phyloP scores from a whole-genome alignment of 1,284 basidiomycete genomes.

The Schizophyllum commune region DNA sequence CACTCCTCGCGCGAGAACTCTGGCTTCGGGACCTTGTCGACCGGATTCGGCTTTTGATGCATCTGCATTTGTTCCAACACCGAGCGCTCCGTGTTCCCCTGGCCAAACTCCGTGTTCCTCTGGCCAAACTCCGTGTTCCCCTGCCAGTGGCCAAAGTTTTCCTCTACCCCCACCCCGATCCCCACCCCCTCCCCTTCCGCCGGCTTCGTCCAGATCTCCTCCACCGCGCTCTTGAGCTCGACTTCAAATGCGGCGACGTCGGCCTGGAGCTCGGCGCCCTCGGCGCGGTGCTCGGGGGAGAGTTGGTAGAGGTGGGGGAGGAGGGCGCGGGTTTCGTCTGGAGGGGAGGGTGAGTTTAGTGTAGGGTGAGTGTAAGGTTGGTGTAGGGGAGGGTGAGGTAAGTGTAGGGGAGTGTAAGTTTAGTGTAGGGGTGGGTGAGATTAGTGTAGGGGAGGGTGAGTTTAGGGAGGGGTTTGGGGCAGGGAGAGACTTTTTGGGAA shows the following conservation, averaged over 20 bases:
- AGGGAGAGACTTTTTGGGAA: too few species aligned
- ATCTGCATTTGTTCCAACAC: conserved; percentile 51
- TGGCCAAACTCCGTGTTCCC: too few species aligned
- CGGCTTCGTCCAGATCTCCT: conserved; percentile 53
- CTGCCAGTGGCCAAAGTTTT: too few species aligned
- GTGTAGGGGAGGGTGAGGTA: too few species aligned
- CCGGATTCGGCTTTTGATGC: conserved; percentile 40
- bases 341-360: too few species aligned
- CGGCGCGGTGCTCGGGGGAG: conserved; percentile 47
- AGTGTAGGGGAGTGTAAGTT: too few species aligned
- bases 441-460: too few species aligned
- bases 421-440: background rate
- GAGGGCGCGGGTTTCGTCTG: conserved; percentile 54
- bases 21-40: conserved; percentile 53
- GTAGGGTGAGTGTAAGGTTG: too few species aligned
- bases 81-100: conserved; percentile 14
- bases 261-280: conserved; percentile 47
- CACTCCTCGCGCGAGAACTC: conserved; percentile 41
- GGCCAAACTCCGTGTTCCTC: conserved; percentile 24
- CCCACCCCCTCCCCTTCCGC: conserved; percentile 5
- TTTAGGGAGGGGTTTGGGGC: too few species aligned
- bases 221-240: conserved; percentile 44
- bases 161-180: too few species aligned
- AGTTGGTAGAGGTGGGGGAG: conserved; percentile 66
- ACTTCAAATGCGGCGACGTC: conserved; percentile 43